Percentiles rank a stretch among this genome's conserved stretches.
Conservation (phyloP, 2,329 filamentous ascomycete species). For the Aspergillus udagawae region DNA sequence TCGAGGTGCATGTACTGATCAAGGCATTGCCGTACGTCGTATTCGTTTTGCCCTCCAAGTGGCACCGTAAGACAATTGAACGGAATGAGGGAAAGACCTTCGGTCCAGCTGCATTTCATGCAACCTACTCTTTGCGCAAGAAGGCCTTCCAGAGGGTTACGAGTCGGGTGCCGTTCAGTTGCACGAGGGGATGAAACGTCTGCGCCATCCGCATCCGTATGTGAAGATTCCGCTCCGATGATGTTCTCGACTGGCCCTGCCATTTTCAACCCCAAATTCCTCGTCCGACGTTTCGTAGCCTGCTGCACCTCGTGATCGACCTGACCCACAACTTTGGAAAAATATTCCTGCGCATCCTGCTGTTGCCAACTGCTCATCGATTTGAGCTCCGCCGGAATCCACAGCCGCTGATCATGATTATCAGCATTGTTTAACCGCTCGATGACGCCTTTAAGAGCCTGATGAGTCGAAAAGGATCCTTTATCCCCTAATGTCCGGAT, state of each 20-base stretch:
- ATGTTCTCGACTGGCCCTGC: conserved; percentile 32
- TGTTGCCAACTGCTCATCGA: conserved; percentile 94
- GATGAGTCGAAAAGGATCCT: conserved; percentile 44
- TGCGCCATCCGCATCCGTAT: conserved; percentile 9
- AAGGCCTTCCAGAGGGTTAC: conserved; percentile 82
- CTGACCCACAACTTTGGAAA: conserved; percentile 80
- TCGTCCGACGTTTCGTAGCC: conserved; percentile 43
- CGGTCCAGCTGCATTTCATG: conserved; percentile 76
- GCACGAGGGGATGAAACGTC: conserved; percentile 10
- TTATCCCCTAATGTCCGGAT: conserved; percentile 34
- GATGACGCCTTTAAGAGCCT: conserved; percentile 62
- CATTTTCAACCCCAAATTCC: conserved; percentile 41
- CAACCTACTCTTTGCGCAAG: conserved; percentile 87
- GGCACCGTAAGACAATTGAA: conserved; percentile 92
- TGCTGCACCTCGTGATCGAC: conserved; percentile 71
- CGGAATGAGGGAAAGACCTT: conserved; percentile 82
- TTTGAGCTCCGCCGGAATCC: conserved; percentile 77
- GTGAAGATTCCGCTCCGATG: conserved; percentile 18
- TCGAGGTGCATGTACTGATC: conserved; percentile 83
- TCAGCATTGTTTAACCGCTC: conserved; percentile 63
- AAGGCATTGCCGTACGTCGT: conserved; percentile 73
- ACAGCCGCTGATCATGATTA: conserved; percentile 72
- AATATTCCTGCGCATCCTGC: conserved; percentile 97
- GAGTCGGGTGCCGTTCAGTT: conserved; percentile 32
- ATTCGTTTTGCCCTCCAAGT: conserved; percentile 62